A percentile compares a stretch with the other conserved stretches of the same genome.
Evolutionary conservation across 106 monocot species (phyloP).

Genomic region (Dendrobium chrysotoxum): DNA sequence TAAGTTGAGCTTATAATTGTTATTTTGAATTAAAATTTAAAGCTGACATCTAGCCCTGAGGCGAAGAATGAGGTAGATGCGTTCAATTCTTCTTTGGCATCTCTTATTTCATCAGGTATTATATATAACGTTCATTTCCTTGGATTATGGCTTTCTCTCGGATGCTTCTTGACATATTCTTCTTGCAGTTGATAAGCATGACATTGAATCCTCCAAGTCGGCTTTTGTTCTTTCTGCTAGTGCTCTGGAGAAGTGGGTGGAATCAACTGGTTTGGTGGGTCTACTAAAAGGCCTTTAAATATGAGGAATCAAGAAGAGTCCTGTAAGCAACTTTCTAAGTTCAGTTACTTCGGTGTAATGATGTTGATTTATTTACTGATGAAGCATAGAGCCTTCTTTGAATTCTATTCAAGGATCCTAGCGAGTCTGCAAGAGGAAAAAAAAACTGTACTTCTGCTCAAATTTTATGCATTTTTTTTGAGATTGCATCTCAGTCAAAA

Average conservation of each 20-base stretch:
- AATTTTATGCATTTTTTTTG: no score
- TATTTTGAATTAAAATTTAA: background rate
- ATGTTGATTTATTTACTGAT: background rate
- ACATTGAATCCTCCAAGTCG: slow-evolving; percentile 57
- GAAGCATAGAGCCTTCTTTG: background rate
- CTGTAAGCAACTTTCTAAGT: background rate
- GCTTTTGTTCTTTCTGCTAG: slow-evolving; percentile 83
- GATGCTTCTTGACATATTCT: background rate
- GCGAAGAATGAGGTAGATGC: slow-evolving; percentile 56
- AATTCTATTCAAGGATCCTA: background rate
- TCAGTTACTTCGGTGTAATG: background rate
- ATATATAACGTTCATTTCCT: background rate
- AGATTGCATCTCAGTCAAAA: no score
- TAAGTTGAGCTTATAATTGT: background rate
- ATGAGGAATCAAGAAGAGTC: background rate
- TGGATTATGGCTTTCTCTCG: background rate
- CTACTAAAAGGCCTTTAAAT: slow-evolving; percentile 61
- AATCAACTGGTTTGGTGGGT: slow-evolving; percentile 50
- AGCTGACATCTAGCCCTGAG: slow-evolving; percentile 76
- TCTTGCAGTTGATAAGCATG: slow-evolving; percentile 60
- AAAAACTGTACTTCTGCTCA: background rate
- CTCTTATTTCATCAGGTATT: slow-evolving; percentile 79
- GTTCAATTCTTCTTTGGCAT: slow-evolving; percentile 79
- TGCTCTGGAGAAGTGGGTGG: slow-evolving; percentile 80
- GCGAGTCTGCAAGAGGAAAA: background rate